Base-by-base conservation (phyloP, 1,139 yeast species). In the Williopsis jadinii region DNA sequence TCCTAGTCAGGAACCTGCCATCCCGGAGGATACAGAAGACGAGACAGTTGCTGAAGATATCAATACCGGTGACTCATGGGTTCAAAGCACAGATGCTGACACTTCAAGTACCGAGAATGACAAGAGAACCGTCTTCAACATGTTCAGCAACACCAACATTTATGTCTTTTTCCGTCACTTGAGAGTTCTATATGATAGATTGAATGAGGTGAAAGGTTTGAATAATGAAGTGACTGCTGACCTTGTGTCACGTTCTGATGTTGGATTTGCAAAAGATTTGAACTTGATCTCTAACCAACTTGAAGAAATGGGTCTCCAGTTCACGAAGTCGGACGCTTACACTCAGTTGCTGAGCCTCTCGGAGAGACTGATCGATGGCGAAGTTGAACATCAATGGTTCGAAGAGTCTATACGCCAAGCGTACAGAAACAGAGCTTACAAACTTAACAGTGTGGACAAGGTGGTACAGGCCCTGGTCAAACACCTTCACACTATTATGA, bases 331-430 rank as follows among this genome's bases (percentile, higher is more conserved):
- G 9, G 80, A 80, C 52, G 84, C 94, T 42, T 94, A 92, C 60
- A 64, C 70, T 32, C 97, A 92, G 62, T 75, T 88, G 14, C 68
- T 92, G 45, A 68, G 68, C 3, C 69, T 92, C 44, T 76, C 95
- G 42, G 88, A 79, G 53, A 76, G 79, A 50, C 68, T 90, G 41
- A 84, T 94, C 50, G 95, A 87, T 55, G 96, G 95, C 28, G 95
- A 88, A 34, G 68, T 92, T 41, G 98, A 92, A 55, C 95, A 88
- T 52, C 95, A 84, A 61, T 84, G 94, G 85, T 92, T 85, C 60
- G 99, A 92, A 66, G 98, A 92, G 61, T 75, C 95, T 24, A 67
- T 94, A 47, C 86, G 99, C 51, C 97, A 90, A 68, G 97, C 95
- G 0, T 92, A 86, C 67, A 78, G 94, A 55, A 94, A 92, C 64